These are phyloP conservation scores for Starmerella davenportii DNA, from an alignment of 805 yeast genomes.

Conservation along the genomic window DNA sequence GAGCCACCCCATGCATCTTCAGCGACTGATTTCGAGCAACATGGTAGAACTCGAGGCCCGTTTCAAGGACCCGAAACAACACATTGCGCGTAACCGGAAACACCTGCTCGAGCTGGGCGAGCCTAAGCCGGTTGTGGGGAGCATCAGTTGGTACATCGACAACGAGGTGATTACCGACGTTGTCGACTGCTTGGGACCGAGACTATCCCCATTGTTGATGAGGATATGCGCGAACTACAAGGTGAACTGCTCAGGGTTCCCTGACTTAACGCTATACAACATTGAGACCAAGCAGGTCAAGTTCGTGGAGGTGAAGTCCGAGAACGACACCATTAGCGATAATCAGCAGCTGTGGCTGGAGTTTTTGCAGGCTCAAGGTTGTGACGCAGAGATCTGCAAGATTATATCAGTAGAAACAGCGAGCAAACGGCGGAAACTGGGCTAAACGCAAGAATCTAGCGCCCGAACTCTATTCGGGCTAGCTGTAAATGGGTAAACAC, in stretches of 20 bases:
- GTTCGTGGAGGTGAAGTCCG: conserved; percentile 25
- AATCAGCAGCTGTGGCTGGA: conserved; percentile 25
- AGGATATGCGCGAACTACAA: conserved; percentile 15
- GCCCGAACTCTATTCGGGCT: too few species aligned
- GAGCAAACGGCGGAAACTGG: too few species aligned
- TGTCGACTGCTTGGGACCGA: conserved; percentile 7
- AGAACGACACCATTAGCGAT: conserved; percentile 24
- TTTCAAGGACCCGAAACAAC: conserved; percentile 4
- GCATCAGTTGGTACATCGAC: conserved; percentile 21
- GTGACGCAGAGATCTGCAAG: conserved; percentile 22
- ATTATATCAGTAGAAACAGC: conserved; percentile 4
- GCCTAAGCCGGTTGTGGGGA: conserved; percentile 17
- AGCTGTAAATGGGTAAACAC: too few species aligned
- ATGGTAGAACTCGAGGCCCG: conserved; percentile 16
- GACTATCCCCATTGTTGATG: conserved; percentile 4
- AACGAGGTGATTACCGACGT: conserved; percentile 6
- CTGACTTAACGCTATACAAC: conserved; percentile 24
- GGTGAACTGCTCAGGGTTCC: conserved; percentile 21
- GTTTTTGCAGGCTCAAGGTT: conserved; percentile 17
- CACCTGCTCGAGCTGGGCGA: conserved; percentile 5
- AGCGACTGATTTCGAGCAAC: conserved; percentile 15
- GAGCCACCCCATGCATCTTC: conserved; percentile 20
- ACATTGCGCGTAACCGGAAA: not conserved
- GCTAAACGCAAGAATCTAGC: too few species aligned
- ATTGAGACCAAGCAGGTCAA: conserved; percentile 7